These are phyloP conservation scores for Porodaedalea pini DNA, from an alignment of 1,284 basidiomycete genomes.

Conservation along the genomic window DNA sequence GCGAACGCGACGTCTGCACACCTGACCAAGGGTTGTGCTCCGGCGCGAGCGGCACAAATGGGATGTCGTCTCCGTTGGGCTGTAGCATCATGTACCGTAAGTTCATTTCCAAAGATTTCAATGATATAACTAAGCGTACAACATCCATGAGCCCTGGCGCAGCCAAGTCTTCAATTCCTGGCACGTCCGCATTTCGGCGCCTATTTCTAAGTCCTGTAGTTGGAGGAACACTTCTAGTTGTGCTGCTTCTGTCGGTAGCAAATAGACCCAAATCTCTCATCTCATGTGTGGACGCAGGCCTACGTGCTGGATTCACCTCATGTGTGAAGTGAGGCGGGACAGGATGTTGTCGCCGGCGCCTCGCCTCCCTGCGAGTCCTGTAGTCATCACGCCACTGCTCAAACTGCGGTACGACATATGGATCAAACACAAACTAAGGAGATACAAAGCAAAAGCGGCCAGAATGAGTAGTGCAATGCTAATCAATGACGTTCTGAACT, in stretches of 20 bases:
- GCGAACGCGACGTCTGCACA: background rate
- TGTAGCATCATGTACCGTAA: background rate
- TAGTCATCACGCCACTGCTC: conserved; percentile 9
- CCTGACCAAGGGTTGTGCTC: background rate
- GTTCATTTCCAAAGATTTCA: background rate
- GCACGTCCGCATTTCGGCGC: background rate
- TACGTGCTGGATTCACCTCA: background rate
- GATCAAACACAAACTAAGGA: conserved; percentile 14
- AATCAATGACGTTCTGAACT: background rate
- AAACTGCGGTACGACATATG: conserved; percentile 8
- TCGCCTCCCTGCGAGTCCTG: background rate
- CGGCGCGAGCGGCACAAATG: background rate
- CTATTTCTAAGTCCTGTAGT: background rate
- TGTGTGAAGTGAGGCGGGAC: background rate
- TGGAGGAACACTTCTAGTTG: background rate
- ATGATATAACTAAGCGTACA: background rate
- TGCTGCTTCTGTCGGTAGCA: background rate
- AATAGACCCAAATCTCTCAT: background rate
- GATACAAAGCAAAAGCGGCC: background rate
- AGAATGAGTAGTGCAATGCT: background rate
- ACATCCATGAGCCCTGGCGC: background rate
- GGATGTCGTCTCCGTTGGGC: background rate
- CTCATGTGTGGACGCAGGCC: background rate
- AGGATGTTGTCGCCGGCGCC: background rate
- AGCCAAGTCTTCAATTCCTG: background rate